phyloP scores from a whole-genome alignment of 768 basidiomycete genomes.

The Rhodotorula graminis region DNA sequence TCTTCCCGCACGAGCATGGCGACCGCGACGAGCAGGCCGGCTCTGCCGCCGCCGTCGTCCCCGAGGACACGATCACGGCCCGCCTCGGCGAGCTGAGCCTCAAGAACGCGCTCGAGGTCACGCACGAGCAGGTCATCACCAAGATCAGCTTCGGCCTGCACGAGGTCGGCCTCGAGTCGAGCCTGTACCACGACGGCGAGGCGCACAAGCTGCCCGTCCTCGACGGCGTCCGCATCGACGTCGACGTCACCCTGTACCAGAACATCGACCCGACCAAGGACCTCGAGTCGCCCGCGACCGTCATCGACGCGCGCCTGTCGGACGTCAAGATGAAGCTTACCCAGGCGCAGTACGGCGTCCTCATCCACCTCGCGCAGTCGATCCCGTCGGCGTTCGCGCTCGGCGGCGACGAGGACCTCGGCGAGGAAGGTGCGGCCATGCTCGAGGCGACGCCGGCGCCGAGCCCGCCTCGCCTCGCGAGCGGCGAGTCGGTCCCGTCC shows the following conservation, averaged over 20 bases:
- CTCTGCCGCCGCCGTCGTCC: too few species aligned
- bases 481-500: not conserved
- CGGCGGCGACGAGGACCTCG: slow-evolving; percentile 49
- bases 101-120: slow-evolving; percentile 59
- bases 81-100: slow-evolving; percentile 84
- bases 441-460: slow-evolving; percentile 16
- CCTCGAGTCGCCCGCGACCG: slow-evolving; percentile 62
- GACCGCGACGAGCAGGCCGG: slow-evolving; percentile 47
- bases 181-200: slow-evolving; percentile 54
- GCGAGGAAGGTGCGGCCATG: slow-evolving; percentile 42
- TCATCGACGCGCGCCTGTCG: slow-evolving; percentile 71
- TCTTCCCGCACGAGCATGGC: slow-evolving; percentile 62
- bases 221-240: slow-evolving; percentile 74
- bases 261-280: slow-evolving; percentile 57
- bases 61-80: slow-evolving; percentile 65
- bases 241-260: slow-evolving; percentile 63
- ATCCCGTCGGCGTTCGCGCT: slow-evolving; percentile 63
- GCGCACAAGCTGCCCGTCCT: slow-evolving; percentile 72
- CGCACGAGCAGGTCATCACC: slow-evolving; percentile 54
- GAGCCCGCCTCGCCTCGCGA: slow-evolving; percentile 8
- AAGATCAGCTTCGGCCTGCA: slow-evolving; percentile 68
- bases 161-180: slow-evolving; percentile 78
- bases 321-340: slow-evolving; percentile 80
- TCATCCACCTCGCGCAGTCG: slow-evolving; percentile 63
- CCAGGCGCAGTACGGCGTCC: slow-evolving; percentile 70